Base-by-base conservation (phyloP, 1,139 yeast species). In the Candida sanyaensis region DNA sequence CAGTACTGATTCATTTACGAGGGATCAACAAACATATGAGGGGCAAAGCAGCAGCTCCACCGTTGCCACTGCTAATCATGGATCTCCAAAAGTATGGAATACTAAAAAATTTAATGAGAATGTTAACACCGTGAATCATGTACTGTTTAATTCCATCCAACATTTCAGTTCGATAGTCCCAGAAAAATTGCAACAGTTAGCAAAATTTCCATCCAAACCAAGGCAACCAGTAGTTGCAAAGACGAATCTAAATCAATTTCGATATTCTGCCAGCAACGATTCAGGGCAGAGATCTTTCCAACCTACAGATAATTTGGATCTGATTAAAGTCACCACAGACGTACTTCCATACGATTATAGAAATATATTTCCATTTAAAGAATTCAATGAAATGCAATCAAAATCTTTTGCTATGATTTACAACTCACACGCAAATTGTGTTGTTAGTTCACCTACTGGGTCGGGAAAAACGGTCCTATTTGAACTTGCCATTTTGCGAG, bases 381-480 rank as follows among this genome's bases (percentile, higher is more conserved):
- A 57, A 10, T 80, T 80, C 55, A 80, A 80, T 52, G 62, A 56
- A 46, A 78, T 80, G 81, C 85, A 81, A 58, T 68, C 80, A 0
- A 65, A 62, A 42, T 69, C 78, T 2, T 78, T 76, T 51, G 48
- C 62, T 1, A 31, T 49, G 0, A 51, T 79, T 3, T 80, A 69
- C 54, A 54, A 65, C 3, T 44, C 59, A 2, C 56, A 62, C n/a
- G 53, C 62, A 17, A 80, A 77, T 51, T 72, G 78, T 51, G 77
- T 80, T 1, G 63, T 80, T 11, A 71, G 80, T 36, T 67, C 84
- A 2, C 85, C 85, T 0, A 78, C 84, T 0, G 84, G 85, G 0
- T 77, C 84, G 1, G 84, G 85, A 0, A 81, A 80, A 55, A 80
- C 84, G 0, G 83, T 73, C 0, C 55, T 80, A 4, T 79, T 78